phyloP scores from a whole-genome alignment of 2,329 filamentous ascomycete genomes.

The Pseudogymnoascus sp. region DNA sequence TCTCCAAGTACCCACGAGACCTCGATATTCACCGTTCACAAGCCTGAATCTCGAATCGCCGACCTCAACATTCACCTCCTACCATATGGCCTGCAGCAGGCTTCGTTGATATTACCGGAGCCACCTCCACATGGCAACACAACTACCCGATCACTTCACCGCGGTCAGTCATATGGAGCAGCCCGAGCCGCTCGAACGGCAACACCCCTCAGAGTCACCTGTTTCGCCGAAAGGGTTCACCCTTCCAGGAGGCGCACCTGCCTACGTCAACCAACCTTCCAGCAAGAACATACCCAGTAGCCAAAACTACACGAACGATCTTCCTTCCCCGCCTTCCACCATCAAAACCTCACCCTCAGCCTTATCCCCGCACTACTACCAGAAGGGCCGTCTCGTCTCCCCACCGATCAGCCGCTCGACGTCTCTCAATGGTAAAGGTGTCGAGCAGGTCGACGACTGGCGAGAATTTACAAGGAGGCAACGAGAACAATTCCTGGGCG shows the following conservation, averaged over 20 bases:
- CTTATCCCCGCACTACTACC: conserved; percentile 7
- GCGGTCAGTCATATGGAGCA: neutral
- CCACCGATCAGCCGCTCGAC: conserved; percentile 4
- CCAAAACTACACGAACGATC: conserved; percentile 3
- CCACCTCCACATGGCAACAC: conserved; percentile 5
- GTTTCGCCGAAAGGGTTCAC: neutral
- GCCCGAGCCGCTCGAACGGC: neutral
- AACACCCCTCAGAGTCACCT: neutral
- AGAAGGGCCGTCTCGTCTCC: conserved; percentile 6
- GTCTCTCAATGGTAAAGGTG: conserved; percentile 10
- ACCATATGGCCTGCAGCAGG: neutral
- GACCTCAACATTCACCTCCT: neutral
- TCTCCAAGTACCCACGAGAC: neutral
- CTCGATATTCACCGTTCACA: neutral
- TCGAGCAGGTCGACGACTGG: conserved; percentile 27
- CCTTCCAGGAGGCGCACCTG: neutral
- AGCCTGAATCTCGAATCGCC: neutral
- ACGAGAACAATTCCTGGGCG: conserved; percentile 27
- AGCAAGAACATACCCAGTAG: neutral
- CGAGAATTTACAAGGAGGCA: conserved; percentile 27
- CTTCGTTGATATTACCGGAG: neutral
- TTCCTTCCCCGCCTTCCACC: conserved; percentile 9
- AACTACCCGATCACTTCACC: neutral
- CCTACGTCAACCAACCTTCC: neutral
- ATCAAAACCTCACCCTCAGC: conserved; percentile 3